Conservation (phyloP, 2,329 filamentous ascomycete species). For the Exophiala spinifera region DNA sequence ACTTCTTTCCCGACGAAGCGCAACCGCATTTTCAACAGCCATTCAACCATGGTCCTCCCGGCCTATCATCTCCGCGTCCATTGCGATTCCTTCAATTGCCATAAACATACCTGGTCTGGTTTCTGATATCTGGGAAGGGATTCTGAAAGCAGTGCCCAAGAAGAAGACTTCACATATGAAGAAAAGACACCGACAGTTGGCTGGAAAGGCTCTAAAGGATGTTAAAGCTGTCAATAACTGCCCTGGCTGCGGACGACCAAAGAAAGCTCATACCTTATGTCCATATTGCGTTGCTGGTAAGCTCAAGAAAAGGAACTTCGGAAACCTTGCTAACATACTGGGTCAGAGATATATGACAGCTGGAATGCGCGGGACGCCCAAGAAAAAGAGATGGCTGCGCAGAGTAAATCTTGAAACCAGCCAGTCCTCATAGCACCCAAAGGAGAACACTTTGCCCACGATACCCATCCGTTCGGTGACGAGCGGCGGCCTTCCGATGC, state of each 20-base stretch:
- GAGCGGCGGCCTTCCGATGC: too few relatives aligned
- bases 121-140: slow-evolving; percentile 84
- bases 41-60: slow-evolving; percentile 40
- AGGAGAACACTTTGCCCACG: too few relatives aligned
- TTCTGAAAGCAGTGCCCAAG: slow-evolving; percentile 91
- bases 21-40: slow-evolving; percentile 31
- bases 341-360: slow-evolving; percentile 21
- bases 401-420: not conserved
- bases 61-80: slow-evolving; percentile 53
- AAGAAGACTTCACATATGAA: slow-evolving; percentile 98
- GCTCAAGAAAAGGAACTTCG: not conserved
- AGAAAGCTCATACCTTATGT: slow-evolving; percentile 86
- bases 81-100: slow-evolving; percentile 59
- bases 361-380: slow-evolving; percentile 17
- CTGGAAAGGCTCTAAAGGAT: slow-evolving; percentile 91
- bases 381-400: slow-evolving; percentile 9
- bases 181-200: slow-evolving; percentile 89
- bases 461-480: not conserved
- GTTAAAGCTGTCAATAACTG: slow-evolving; percentile 83
- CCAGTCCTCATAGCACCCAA: not conserved
- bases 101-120: slow-evolving; percentile 66
- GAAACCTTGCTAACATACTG: not conserved
- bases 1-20: slow-evolving; percentile 20
- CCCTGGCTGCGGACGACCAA: slow-evolving; percentile 80
- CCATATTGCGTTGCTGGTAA: slow-evolving; percentile 80